Conservation (phyloP, 495 filamentous ascomycete genomes). For the Penicillium robsamsonii region DNA sequence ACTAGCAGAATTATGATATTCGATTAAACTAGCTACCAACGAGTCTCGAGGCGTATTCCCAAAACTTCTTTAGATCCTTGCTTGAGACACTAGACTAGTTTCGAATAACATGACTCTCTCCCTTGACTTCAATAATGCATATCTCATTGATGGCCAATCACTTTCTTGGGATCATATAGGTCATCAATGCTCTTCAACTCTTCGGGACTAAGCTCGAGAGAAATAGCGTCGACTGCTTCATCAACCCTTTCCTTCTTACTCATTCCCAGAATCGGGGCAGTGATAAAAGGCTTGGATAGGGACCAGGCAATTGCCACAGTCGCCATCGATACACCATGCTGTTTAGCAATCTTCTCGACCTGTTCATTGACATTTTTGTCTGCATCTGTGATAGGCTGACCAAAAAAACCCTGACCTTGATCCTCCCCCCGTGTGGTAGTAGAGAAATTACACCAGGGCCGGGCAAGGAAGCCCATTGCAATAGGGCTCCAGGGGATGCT, state of each 20-base stretch:
- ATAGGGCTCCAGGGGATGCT: slow-evolving; percentile 55
- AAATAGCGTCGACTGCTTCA: slow-evolving; percentile 50
- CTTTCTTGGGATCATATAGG: slow-evolving; percentile 52
- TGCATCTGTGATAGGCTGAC: slow-evolving; percentile 22
- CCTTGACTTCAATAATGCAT: not conserved
- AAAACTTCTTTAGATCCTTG: too few species aligned
- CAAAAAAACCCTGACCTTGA: slow-evolving; percentile 12
- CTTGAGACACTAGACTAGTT: too few species aligned
- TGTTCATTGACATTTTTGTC: slow-evolving; percentile 52
- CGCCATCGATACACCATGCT: slow-evolving; percentile 56
- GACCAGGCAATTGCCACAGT: slow-evolving; percentile 65
- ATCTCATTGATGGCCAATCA: slow-evolving; percentile 20
- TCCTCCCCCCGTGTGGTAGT: slow-evolving; percentile 20
- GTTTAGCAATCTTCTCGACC: slow-evolving; percentile 60
- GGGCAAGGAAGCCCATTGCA: slow-evolving; percentile 45
- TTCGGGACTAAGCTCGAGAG: slow-evolving; percentile 50
- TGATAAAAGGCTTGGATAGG: slow-evolving; percentile 47
- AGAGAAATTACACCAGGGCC: slow-evolving; percentile 25
- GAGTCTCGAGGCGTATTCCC: too few species aligned
- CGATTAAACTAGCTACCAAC: too few species aligned
- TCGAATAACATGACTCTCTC: too few species aligned
- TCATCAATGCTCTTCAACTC: slow-evolving; percentile 63
- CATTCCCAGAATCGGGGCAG: slow-evolving; percentile 63
- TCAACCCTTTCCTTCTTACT: slow-evolving; percentile 57
- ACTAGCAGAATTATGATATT: too few species aligned